phyloP scores from a whole-genome alignment of 176 grass and related monocot species.

The Oryza coarctata region DNA sequence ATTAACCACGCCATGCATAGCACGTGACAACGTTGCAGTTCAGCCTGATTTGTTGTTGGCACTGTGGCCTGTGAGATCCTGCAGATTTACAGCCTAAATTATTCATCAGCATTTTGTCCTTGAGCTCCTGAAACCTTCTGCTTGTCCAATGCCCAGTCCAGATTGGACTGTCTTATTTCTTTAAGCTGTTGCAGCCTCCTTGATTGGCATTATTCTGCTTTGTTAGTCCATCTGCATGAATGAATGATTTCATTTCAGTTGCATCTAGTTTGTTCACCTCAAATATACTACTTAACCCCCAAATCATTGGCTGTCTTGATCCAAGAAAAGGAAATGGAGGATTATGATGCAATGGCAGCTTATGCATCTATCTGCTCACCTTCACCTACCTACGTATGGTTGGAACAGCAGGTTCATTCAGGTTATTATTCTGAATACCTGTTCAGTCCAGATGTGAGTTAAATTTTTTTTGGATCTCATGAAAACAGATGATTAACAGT shows the following conservation, averaged over 20 bases:
- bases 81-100: not conserved
- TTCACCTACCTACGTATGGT: not conserved
- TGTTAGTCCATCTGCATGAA: not conserved
- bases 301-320: not conserved
- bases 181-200: not conserved
- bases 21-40: not conserved
- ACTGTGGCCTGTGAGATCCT: not conserved
- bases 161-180: not conserved
- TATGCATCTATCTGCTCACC: not conserved
- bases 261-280: not conserved
- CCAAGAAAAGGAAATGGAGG: not conserved
- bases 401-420: conserved; percentile 11
- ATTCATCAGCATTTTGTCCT: conserved; percentile 9
- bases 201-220: not conserved
- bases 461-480: not conserved
- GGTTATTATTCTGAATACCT: not conserved
- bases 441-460: not conserved
- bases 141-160: not conserved
- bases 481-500: not conserved
- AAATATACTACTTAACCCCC: not conserved
- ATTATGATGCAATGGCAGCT: not conserved
- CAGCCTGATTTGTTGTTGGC: not conserved
- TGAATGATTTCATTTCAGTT: not conserved
- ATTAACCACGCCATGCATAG: not conserved
- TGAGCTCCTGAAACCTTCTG: not conserved